Evolutionary conservation across 768 basidiomycete genomes (phyloP), one percentile per base, ranked within the genome.

Genomic region (Termitomyces sp.): DNA sequence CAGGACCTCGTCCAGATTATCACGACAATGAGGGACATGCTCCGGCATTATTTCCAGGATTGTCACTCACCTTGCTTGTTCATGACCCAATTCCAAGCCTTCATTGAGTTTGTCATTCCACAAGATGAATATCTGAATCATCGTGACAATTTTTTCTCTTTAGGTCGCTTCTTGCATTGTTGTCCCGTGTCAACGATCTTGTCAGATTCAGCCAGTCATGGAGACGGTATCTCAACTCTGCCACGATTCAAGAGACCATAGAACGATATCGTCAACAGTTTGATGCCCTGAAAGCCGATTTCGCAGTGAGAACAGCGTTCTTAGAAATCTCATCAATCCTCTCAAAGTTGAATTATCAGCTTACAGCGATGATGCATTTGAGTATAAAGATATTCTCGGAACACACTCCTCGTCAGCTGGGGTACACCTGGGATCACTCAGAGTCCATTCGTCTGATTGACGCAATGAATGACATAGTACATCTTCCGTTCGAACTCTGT

Each of bases 401-500:
- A 41, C 46, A 36, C 6, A 20, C 12, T 33, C 46, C 55, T 22
- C 60, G 52, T 18, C 37, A 49, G 22, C 39, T 60, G 26, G 59
- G 59, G 3, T 50, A 60, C 20, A 48, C 55, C 1, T 57, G 59
- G 59, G 51, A 53, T 24, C 37, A 28, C 34, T 53, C 55, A 5
- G 45, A 53, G 28, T 56, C 55, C 9, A 26, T 60, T 9, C 55
- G 42, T 34, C 39, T 60, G 4, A 54, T 60, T 22, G 60, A 60
- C 20, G 60, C 60, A 16, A 60, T 60, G 60, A 54, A 60, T 54
- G 18, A 50, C 9, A 37, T 39, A 31, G 24, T 45, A 13, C 7
- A 50, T 3, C 56, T 60, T 26, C 60, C 60, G 10, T 34, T 60
- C 13, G 41, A 60, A 34, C 54, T 60, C 18, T 60, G 60, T n/a